phyloP scores from a whole-genome alignment of 2,329 filamentous ascomycete genomes.

The Stagonosporopsis chrysanthemi region DNA sequence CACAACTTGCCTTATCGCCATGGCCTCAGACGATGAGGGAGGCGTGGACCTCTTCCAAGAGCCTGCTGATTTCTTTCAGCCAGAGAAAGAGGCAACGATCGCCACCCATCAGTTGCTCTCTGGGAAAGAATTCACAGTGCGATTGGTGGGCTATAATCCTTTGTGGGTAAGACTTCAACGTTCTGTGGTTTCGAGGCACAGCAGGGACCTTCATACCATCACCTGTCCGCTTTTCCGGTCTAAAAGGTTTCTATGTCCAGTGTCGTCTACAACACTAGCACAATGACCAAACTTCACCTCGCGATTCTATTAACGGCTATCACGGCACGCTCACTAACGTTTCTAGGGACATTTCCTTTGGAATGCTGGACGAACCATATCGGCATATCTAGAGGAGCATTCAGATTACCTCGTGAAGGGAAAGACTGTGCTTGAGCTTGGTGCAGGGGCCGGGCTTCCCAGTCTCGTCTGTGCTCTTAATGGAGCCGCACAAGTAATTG shows the following conservation, averaged over 20 bases:
- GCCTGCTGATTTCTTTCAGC: slow-evolving; percentile 79
- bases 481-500: slow-evolving; percentile 72
- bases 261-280: not conserved
- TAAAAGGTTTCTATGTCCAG: slow-evolving; percentile 1
- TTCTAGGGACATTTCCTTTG: slow-evolving; percentile 79
- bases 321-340: slow-evolving; percentile 25
- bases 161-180: slow-evolving; percentile 69
- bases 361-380: slow-evolving; percentile 84
- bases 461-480: slow-evolving; percentile 78
- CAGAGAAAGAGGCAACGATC: slow-evolving; percentile 77
- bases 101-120: slow-evolving; percentile 74
- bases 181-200: slow-evolving; percentile 1
- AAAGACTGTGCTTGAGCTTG: slow-evolving; percentile 84
- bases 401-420: slow-evolving; percentile 66
- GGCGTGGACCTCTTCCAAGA: slow-evolving; percentile 74
- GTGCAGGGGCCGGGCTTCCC: slow-evolving; percentile 85
- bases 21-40: slow-evolving; percentile 43
- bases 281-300: not conserved
- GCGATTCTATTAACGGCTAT: slow-evolving; percentile 2
- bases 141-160: slow-evolving; percentile 85
- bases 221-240: slow-evolving; percentile 2
- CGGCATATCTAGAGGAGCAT: slow-evolving; percentile 77
- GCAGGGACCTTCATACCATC: slow-evolving; percentile 4
- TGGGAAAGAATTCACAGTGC: slow-evolving; percentile 71
- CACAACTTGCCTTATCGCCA: slow-evolving; percentile 25